These are phyloP conservation scores for Chrysochromulina parva DNA, from an alignment of 78 protist species.

Conservation along the genomic window DNA sequence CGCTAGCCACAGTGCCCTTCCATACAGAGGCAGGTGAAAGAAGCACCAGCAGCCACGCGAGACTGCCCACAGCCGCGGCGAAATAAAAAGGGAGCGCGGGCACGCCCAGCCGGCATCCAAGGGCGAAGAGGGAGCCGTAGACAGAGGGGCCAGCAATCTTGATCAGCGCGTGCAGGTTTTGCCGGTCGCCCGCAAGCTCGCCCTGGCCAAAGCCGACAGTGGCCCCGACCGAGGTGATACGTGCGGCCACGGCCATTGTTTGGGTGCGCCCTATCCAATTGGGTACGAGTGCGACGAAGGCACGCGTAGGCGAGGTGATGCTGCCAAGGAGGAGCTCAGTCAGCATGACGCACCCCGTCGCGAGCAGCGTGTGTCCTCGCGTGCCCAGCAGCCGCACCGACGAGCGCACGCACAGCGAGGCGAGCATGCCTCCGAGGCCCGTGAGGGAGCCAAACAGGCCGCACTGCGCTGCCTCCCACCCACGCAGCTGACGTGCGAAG, in stretches of 20 bases:
- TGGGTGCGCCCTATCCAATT: constrained; percentile 9
- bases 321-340: not conserved
- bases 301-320: not conserved
- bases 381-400: not conserved
- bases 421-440: not conserved
- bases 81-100: not conserved
- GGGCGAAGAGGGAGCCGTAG: not conserved
- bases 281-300: not conserved
- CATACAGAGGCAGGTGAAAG: too few species aligned
- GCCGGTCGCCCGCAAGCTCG: not conserved
- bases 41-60: too few species aligned
- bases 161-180: not conserved
- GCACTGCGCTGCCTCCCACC: not conserved
- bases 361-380: not conserved
- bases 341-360: not conserved
- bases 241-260: not conserved
- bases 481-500: not conserved
- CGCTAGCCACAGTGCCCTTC: too few species aligned
- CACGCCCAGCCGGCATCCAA: not conserved
- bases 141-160: not conserved
- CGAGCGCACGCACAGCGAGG: not conserved
- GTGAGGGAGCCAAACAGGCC: constrained; percentile 8
- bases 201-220: not conserved
- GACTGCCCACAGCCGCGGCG: not conserved
- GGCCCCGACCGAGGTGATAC: not conserved